Percentiles rank a stretch among this genome's conserved stretches.
Evolutionary conservation across 2,329 filamentous ascomycete species (phyloP).

Genomic region (Cucurbitaria berberidis): DNA sequence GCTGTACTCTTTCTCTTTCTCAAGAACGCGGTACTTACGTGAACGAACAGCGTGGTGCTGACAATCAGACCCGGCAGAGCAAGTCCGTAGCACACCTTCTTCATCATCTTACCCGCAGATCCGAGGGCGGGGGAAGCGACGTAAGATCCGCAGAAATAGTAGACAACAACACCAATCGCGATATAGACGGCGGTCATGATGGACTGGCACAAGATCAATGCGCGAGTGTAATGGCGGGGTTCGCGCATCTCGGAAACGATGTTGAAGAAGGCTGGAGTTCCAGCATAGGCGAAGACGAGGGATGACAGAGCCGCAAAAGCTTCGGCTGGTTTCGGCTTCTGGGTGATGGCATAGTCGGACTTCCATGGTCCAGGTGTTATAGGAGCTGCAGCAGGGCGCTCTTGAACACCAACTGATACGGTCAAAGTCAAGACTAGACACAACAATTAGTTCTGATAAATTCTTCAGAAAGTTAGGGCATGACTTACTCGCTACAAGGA

Average conservation of each 20-base stretch:
- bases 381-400: slow-evolving; percentile 32
- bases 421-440: slow-evolving; percentile 30
- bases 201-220: slow-evolving; percentile 62
- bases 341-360: slow-evolving; percentile 29
- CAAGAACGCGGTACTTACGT: slow-evolving; percentile 13
- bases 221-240: slow-evolving; percentile 65
- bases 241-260: slow-evolving; percentile 70
- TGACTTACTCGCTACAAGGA: slow-evolving; percentile 27
- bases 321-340: slow-evolving; percentile 19
- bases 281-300: slow-evolving; percentile 47
- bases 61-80: slow-evolving; percentile 60
- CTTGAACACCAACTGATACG: slow-evolving; percentile 33
- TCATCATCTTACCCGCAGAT: slow-evolving; percentile 62
- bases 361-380: slow-evolving; percentile 22
- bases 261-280: slow-evolving; percentile 71
- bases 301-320: slow-evolving; percentile 29
- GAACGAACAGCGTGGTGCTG: slow-evolving; percentile 29
- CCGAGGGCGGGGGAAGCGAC: slow-evolving; percentile 71
- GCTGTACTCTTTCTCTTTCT: background rate
- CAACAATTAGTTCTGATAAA: background rate
- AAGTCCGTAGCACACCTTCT: slow-evolving; percentile 71
- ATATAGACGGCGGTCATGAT: slow-evolving; percentile 68
- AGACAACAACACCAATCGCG: slow-evolving; percentile 70
- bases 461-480: background rate
- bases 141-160: slow-evolving; percentile 66